Evolutionary conservation across 2,329 filamentous ascomycete genomes (phyloP), one percentile per base, ranked within the genome.

Genomic region (Phyllosticta citrichinensis): DNA sequence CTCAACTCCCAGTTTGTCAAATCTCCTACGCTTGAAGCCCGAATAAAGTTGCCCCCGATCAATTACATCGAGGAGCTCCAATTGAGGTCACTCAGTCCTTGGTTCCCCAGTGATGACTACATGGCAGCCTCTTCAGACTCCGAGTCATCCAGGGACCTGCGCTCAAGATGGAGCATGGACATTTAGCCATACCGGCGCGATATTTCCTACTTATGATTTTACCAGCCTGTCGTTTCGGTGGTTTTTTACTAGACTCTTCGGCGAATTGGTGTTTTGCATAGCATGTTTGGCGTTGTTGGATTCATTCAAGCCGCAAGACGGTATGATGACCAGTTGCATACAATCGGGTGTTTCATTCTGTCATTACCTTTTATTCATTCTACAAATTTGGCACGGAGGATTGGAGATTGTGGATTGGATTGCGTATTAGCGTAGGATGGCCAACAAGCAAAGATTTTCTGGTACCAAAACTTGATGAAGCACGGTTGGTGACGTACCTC

Each of bases 121-220:
- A 63, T 63, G 24, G 57, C 63, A 9, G 64, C 65, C 40, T 66
- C 60, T 9, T 58, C 64, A 12, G 65, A 65, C 9, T 69, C 69
- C 0, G 69, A 70, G 27, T 73, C 74, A 58, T 68, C 17, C 62
- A 64, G 59, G 17, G 74, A 77, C 63, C 71, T 73, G 1, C 66
- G 67, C 51, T 68, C 74, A 63, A 63, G 75, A 60, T 76, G 74
- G 74, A 76, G 70, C 63, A 75, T 78, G 57, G 76, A 78, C 61
- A 73, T 77, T 58, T 77, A 62, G 68, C 59, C 59, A 53, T n/a
- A 53, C 8, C 12, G 17, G 52, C 52, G 27, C 11, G 52, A 22
- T 22, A 17, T 53, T 53, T 53, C 52, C 20, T 53, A 19, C 20
- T 53, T 51, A n/a, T 51, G 47, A 51, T 14, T 51, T 30, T 19